A percentile compares a stretch with the other conserved stretches of the same genome.
Evolutionary conservation across 2,329 filamentous ascomycete species (phyloP).

Genomic region (Phialophora verrucosa): DNA sequence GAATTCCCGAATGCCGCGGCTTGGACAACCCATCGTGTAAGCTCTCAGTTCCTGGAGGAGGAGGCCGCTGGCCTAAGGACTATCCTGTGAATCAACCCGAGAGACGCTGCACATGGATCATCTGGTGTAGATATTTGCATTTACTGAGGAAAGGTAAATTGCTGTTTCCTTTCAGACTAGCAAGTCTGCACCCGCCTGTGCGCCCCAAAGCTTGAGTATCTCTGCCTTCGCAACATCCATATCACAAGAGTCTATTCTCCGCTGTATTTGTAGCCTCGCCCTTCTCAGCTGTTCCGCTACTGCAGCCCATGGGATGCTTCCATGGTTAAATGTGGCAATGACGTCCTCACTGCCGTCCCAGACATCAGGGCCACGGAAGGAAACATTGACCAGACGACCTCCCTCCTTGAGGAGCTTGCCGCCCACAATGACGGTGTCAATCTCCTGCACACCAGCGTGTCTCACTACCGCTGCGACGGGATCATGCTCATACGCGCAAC

Average conservation of each 20-base stretch:
- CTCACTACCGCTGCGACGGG: conserved; percentile 10
- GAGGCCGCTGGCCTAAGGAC: too few species aligned
- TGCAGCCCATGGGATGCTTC: conserved; percentile 6
- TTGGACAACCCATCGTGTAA: too few species aligned
- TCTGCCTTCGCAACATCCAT: conserved; percentile 13
- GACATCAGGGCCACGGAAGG: conserved; percentile 1
- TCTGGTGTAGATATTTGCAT: background rate
- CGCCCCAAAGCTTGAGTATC: conserved; percentile 14
- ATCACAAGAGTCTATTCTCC: conserved; percentile 15
- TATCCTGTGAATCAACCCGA: too few species aligned
- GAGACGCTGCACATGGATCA: too few species aligned
- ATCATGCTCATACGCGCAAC: conserved; percentile 16
- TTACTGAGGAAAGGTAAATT: background rate
- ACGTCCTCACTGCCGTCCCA: conserved; percentile 9
- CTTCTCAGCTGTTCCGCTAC: conserved; percentile 10
- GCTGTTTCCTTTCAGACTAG: background rate
- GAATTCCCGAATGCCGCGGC: too few species aligned
- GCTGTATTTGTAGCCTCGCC: conserved; percentile 8
- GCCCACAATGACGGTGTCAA: conserved; percentile 6
- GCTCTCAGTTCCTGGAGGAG: too few species aligned
- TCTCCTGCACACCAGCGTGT: conserved; percentile 15
- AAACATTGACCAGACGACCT: conserved; percentile 9
- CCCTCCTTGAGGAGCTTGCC: conserved; percentile 15
- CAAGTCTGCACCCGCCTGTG: background rate
- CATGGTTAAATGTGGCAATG: background rate